Evolutionary conservation across 352 stramenopile species (phyloP).

Genomic region (Halophytophthora polymorphica): DNA sequence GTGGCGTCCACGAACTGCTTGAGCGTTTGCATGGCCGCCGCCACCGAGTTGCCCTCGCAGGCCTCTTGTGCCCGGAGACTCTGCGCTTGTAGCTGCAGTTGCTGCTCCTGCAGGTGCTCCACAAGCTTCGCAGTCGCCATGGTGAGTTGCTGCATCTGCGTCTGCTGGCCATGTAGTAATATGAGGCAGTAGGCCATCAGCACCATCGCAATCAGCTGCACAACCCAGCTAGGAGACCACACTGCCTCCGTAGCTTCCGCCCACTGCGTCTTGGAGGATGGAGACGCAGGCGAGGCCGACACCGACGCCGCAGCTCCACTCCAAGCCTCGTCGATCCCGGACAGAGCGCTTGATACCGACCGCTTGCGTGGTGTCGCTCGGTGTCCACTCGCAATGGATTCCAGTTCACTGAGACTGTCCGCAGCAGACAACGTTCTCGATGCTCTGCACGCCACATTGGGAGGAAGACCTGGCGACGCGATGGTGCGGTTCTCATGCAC

Average conservation of each 20-base stretch:
- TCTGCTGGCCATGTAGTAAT: slow-evolving; percentile 36
- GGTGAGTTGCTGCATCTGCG: slow-evolving; percentile 42
- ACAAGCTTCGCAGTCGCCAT: slow-evolving; percentile 34
- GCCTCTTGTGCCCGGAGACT: slow-evolving; percentile 19
- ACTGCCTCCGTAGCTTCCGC: slow-evolving; percentile 2
- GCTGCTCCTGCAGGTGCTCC: slow-evolving; percentile 27
- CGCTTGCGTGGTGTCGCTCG: slow-evolving; percentile 16
- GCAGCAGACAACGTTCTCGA: slow-evolving; percentile 10
- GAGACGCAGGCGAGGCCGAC: neutral
- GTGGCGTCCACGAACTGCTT: slow-evolving; percentile 24
- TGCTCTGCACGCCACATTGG: slow-evolving; percentile 11
- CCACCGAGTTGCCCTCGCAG: slow-evolving; percentile 21
- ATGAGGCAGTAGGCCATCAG: slow-evolving; percentile 36
- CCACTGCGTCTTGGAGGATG: neutral
- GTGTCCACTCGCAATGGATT: slow-evolving; percentile 11
- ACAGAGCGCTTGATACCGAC: slow-evolving; percentile 1
- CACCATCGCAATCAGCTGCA: slow-evolving; percentile 31
- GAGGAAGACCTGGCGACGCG: slow-evolving; percentile 1
- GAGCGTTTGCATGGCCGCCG: slow-evolving; percentile 22
- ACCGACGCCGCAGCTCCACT: neutral
- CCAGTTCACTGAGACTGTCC: slow-evolving; percentile 22
- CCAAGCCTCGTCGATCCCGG: slow-evolving; percentile 6
- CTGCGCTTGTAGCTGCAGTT: slow-evolving; percentile 16
- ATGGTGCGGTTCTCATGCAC: slow-evolving; percentile 26
- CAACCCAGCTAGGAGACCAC: slow-evolving; percentile 10